Evolutionary conservation across 495 filamentous ascomycete species (phyloP).

Genomic region (Xylaria telfairii): DNA sequence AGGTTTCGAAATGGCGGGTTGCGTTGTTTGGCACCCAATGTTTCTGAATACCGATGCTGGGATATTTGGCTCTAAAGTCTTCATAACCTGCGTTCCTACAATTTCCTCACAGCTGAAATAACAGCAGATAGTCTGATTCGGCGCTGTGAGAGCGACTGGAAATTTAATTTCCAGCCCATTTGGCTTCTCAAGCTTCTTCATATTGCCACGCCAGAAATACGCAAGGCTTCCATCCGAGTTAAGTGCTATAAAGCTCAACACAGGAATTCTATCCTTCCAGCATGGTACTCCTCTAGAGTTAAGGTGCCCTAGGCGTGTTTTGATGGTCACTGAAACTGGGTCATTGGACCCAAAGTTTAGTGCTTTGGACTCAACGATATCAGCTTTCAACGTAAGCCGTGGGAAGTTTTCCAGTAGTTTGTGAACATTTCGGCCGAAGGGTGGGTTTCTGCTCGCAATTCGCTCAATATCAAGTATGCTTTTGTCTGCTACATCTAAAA

Average conservation of each 20-base stretch:
- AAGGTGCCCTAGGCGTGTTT: slow-evolving; percentile 71
- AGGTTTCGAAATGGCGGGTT: neutral
- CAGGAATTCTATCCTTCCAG: slow-evolving; percentile 68
- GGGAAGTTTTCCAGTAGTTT: slow-evolving; percentile 74
- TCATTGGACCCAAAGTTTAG: slow-evolving; percentile 41
- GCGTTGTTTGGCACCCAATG: slow-evolving; percentile 19
- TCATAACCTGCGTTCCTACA: slow-evolving; percentile 75
- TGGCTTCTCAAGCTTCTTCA: slow-evolving; percentile 65
- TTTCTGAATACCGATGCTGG: slow-evolving; percentile 60
- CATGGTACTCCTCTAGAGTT: slow-evolving; percentile 67
- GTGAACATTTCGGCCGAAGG: slow-evolving; percentile 76
- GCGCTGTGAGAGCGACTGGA: slow-evolving; percentile 58
- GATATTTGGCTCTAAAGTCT: slow-evolving; percentile 67
- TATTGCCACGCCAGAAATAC: slow-evolving; percentile 79
- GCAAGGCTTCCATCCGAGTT: slow-evolving; percentile 74
- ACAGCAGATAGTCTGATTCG: slow-evolving; percentile 68
- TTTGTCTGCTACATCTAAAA: slow-evolving; percentile 72
- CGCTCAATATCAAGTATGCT: slow-evolving; percentile 77
- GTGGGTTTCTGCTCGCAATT: slow-evolving; percentile 77
- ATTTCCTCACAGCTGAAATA: slow-evolving; percentile 89
- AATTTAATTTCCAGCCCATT: slow-evolving; percentile 66
- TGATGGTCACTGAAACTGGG: slow-evolving; percentile 64
- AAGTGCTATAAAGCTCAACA: slow-evolving; percentile 77
- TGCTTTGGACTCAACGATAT: slow-evolving; percentile 36
- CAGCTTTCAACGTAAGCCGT: slow-evolving; percentile 63